Base-by-base conservation (phyloP, 768 basidiomycete species). In the Boletus sp. region DNA sequence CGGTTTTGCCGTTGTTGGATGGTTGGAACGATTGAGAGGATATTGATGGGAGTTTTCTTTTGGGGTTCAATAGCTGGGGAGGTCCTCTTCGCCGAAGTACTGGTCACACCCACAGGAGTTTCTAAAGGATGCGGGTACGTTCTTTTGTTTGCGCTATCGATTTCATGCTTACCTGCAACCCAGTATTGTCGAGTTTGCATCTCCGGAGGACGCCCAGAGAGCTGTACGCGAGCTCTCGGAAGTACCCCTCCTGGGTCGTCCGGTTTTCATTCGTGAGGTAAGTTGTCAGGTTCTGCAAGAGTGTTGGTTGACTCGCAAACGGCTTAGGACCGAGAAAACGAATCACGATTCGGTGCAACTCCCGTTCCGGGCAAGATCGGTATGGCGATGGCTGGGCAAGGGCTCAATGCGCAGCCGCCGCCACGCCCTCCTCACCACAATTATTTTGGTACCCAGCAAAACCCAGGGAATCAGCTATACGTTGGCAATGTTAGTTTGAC, bases 71-170 rank as follows among this genome's bases (percentile, higher is more conserved):
- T 87, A 96, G 96, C 93, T 85, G 96, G 96, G 82, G 94, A 95
- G 81, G 95, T 98, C 71, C 87, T 96, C 74, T 99, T 99, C 85
- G 91, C 96, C 83, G 96, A 99, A 86, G 93, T 99, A 64, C 85
- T 99, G 68, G 79, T 94, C 64, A 97, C 97, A 7, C 96, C 96
- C 15, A 95, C 90, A 21, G 96, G 96, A 30, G 84, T 96, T 51
- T 98, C 95, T 25, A 99, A 99, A 73, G 96, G 96, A 71, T 99
- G 96, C 86, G 96, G 96, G 97, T 98, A 66, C 75, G 95, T 82
- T 7, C 21, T 43, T 39, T 47, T 43, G 29, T 34, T 43, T 35
- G 6, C 6, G 3, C 1, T 21, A 0, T 15, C 15, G 13, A 11
- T 40, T 38, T 29, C 27, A 27, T 43, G 33, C 57, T 75, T 13